Percentiles rank a stretch among this genome's conserved stretches.
These are phyloP conservation scores for Penicillium griseofulvum DNA, from an alignment of 2,329 filamentous ascomycete genomes.

Conservation along the genomic window DNA sequence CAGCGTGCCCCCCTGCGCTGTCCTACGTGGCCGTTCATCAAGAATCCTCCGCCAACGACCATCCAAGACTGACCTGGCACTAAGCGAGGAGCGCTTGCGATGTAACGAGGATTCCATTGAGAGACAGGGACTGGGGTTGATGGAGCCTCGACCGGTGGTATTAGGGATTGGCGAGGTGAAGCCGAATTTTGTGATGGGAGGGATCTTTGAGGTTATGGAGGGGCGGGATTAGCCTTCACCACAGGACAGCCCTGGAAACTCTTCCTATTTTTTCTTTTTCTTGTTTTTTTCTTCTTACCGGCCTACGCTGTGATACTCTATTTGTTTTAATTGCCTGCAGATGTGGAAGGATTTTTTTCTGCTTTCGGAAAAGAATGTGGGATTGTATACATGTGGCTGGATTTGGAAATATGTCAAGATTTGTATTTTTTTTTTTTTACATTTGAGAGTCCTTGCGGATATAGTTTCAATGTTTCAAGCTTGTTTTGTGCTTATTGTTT, in stretches of 20 bases:
- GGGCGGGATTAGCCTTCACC: slow-evolving; percentile 32
- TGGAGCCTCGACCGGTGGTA: slow-evolving; percentile 47
- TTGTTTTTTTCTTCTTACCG: background rate
- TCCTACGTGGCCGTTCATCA: slow-evolving; percentile 31
- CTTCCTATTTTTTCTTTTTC: background rate
- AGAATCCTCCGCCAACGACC: slow-evolving; percentile 41
- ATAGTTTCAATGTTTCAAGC: background rate
- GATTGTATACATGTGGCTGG: slow-evolving; percentile 5
- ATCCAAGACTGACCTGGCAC: slow-evolving; percentile 44
- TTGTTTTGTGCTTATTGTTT: background rate
- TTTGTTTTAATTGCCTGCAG: background rate
- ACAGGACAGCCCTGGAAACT: too few species aligned
- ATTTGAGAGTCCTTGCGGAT: background rate
- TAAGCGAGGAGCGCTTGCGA: slow-evolving; percentile 44
- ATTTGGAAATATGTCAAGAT: slow-evolving; percentile 2
- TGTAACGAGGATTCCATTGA: slow-evolving; percentile 40
- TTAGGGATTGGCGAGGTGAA: slow-evolving; percentile 19
- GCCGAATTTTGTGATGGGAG: slow-evolving; percentile 46
- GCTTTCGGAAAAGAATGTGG: slow-evolving; percentile 10
- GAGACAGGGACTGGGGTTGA: slow-evolving; percentile 41
- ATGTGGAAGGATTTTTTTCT: background rate
- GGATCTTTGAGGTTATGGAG: slow-evolving; percentile 50
- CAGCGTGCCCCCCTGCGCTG: slow-evolving; percentile 28
- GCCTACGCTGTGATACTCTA: slow-evolving; percentile 4
- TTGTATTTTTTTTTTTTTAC: background rate